A percentile compares a stretch with the other conserved stretches of the same genome.
phyloP scores from a whole-genome alignment of 768 basidiomycete genomes.

The Saitozyma podzolica region DNA sequence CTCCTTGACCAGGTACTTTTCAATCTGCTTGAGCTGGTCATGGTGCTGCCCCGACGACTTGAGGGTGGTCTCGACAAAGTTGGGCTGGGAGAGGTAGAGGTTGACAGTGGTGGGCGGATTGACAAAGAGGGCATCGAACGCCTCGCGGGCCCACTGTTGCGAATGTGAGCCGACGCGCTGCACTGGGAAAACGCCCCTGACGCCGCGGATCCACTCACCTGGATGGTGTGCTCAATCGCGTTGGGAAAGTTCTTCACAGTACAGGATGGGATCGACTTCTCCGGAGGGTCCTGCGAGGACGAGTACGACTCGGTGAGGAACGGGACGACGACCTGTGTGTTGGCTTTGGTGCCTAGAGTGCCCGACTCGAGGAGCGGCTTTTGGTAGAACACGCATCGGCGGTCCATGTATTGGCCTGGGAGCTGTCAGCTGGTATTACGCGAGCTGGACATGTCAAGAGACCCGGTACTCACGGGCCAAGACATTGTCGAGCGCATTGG shows the following conservation, averaged over 20 bases:
- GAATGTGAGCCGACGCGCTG: background rate
- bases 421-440: slow-evolving; percentile 8
- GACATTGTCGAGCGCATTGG: slow-evolving; percentile 96
- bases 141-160: slow-evolving; percentile 82
- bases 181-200: too few species aligned
- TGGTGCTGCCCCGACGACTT: slow-evolving; percentile 90
- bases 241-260: slow-evolving; percentile 99
- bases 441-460: slow-evolving; percentile 53
- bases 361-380: slow-evolving; percentile 97
- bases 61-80: slow-evolving; percentile 85
- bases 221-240: slow-evolving; percentile 94
- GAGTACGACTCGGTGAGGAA: slow-evolving; percentile 94
- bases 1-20: slow-evolving; percentile 83
- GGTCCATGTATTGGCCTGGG: slow-evolving; percentile 93
- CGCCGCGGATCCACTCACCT: slow-evolving; percentile 58
- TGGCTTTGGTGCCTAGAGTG: slow-evolving; percentile 96
- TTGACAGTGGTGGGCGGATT: slow-evolving; percentile 93
- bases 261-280: slow-evolving; percentile 94
- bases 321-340: slow-evolving; percentile 91
- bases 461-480: slow-evolving; percentile 71
- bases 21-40: slow-evolving; percentile 83
- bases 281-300: slow-evolving; percentile 97
- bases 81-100: slow-evolving; percentile 92
- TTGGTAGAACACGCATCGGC: slow-evolving; percentile 92
- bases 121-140: slow-evolving; percentile 89